Base-by-base conservation (phyloP, 306 rosid species). In the Ormosia emarginata region DNA sequence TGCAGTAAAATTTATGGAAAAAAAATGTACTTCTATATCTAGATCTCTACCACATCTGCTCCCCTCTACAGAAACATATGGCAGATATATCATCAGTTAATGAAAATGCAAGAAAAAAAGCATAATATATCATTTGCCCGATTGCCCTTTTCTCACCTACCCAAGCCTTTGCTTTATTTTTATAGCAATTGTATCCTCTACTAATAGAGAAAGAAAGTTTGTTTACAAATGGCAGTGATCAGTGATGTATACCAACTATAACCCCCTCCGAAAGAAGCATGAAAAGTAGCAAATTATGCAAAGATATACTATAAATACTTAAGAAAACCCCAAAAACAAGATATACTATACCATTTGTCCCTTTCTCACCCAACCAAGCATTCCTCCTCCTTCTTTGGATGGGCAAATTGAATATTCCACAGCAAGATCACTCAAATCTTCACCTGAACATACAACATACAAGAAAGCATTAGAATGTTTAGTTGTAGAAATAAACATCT, bases 361-460 rank as follows among this genome's bases (percentile, higher is more conserved):
- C 89, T 88, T 93, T 75, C 78, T 88, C 81, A 95, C 95, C 99
- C 99, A 95, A 58, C 99, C 99, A 81, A 95, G 99, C 95, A 93
- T 93, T 56, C 99, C 98, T 8, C 99, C 99, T 70, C 87, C 93
- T 34, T 85, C 90, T 81, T 95, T 95, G 82, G 99, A 95, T 49
- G 99, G 99, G 70, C 99, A 95, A 11, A 91, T 44, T 13, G 98
- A 95, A 81, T 89, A 64, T 73, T 93, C 93, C 52, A 90, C 85
- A 39, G 97, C 99, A 82, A 95, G 98, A 87, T 95, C 98, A 86
- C 97, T 93, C 61, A 95, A 91, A 80, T 93, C 97, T 75, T 95
- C 98, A 79, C 98, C 98, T 95, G 84, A 84, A 86, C 76, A 77
- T 52, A 73, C 78, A 80, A 66, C 62, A 71, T 36, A 46, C 12